Evolutionary conservation across 306 rosid genomes (phyloP), one percentile per base, ranked within the genome.

Genomic region (Trifolium subterraneum): DNA sequence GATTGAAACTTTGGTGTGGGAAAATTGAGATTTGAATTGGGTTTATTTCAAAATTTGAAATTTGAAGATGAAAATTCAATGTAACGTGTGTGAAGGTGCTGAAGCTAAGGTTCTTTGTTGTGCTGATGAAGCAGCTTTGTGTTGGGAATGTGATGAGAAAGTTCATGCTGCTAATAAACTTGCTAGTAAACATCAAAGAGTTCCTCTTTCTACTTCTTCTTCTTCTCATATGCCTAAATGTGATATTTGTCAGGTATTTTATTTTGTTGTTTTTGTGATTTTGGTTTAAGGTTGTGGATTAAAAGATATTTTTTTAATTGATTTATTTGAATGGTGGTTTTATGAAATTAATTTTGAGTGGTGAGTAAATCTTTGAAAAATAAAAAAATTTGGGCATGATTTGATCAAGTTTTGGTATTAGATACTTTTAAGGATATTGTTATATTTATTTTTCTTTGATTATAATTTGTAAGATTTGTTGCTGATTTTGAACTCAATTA

Each of bases 91-190:
- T 77, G 99, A 92, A 71, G 86, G 71, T 68, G 89, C 92, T 4
- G 99, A 90, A 86, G 99, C 99, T 1, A 84, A 77, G 80, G 98
- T 95, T 33, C 80, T 95, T 10, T 95, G 99, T 73, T 95, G 99
- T 67, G 99, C 98, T 2, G 99, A 92, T 51, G 99, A 95, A 83
- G 99, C 98, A 12, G 99, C 97, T 25, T 77, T 95, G 33, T 95
- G 99, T 74, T 86, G 92, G 93, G 89, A 87, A 2, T 95, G 97
- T 72, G 99, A 95, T 64, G 86, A 92, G 82, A 95, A 88, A 77
- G 85, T 92, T 83, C 99, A 95, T 73, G 93, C 96, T 2, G 98
- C 99, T 55, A 95, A 95, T 69, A 95, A 92, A 85, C 97, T 95
- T 10, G 99, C 97, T 10, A 78, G 89, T 80, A 92, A 88, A 77